Percentiles rank a stretch among this genome's conserved stretches.
phyloP scores from a whole-genome alignment of 2,329 filamentous ascomycete genomes.

The Cladosporium velox region DNA sequence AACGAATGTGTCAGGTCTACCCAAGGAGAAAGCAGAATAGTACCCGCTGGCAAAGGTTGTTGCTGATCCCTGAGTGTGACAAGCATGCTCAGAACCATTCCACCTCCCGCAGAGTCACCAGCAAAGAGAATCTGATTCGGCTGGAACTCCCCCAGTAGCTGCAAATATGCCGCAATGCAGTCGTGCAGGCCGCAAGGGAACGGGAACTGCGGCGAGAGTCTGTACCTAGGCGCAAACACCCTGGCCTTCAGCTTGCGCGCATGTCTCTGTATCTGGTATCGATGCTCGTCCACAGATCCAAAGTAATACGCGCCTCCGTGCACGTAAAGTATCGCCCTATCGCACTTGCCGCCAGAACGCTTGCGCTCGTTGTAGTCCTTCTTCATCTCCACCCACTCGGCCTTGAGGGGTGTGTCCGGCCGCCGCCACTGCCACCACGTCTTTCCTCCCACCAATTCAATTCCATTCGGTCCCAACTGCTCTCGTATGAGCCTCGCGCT shows the following conservation, averaged over 20 bases:
- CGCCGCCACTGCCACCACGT: slow-evolving; percentile 90
- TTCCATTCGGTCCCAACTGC: slow-evolving; percentile 76
- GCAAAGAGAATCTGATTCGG: slow-evolving; percentile 82
- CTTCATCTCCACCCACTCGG: slow-evolving; percentile 97
- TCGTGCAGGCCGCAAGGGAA: slow-evolving; percentile 93
- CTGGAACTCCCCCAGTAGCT: slow-evolving; percentile 73
- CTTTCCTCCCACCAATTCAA: slow-evolving; percentile 74
- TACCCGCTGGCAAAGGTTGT: slow-evolving; percentile 82
- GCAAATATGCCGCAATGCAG: slow-evolving; percentile 83
- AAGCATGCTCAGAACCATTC: slow-evolving; percentile 80
- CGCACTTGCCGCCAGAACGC: slow-evolving; percentile 56
- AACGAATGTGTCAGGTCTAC: slow-evolving; percentile 95
- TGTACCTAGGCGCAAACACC: slow-evolving; percentile 82
- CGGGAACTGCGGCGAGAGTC: slow-evolving; percentile 88
- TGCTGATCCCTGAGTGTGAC: slow-evolving; percentile 80
- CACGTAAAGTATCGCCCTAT: slow-evolving; percentile 86
- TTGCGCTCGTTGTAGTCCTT: slow-evolving; percentile 73
- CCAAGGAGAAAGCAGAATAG: slow-evolving; percentile 91
- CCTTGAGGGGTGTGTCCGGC: slow-evolving; percentile 65
- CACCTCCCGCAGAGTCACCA: slow-evolving; percentile 90
- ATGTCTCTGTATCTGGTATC: slow-evolving; percentile 97
- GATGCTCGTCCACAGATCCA: slow-evolving; percentile 90
- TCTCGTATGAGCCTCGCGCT: slow-evolving; percentile 68
- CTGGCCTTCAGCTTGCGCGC: slow-evolving; percentile 89
- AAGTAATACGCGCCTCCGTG: slow-evolving; percentile 97